phyloP scores from a whole-genome alignment of 169 alveolate genomes.

The Cryptosporidium parvum region DNA sequence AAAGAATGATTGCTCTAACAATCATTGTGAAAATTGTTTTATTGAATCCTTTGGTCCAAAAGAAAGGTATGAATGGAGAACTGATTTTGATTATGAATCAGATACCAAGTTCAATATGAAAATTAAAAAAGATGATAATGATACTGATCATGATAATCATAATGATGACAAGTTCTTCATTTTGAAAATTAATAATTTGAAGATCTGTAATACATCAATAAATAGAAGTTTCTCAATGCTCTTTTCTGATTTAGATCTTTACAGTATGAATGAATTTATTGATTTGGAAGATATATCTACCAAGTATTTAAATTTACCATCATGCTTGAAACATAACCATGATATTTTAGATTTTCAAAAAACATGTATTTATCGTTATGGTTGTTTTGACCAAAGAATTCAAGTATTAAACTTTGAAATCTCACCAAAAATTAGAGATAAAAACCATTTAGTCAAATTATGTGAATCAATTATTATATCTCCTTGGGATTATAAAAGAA shows the following conservation, averaged over 20 bases:
- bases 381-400: constrained; percentile 45
- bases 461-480: constrained; percentile 6
- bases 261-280: constrained; percentile 1
- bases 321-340: not conserved
- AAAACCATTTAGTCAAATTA: not conserved
- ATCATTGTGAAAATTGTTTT: constrained; percentile 29
- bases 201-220: constrained; percentile 48
- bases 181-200: not conserved
- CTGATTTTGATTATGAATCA: not conserved
- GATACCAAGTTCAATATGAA: not conserved
- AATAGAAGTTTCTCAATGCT: constrained; percentile 33
- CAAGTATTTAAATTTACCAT: not conserved
- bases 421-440: not conserved
- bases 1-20: not conserved
- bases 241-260: constrained; percentile 1
- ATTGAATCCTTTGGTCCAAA: constrained; percentile 54
- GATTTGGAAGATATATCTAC: constrained; percentile 54
- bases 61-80: constrained; percentile 26
- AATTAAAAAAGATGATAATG: not conserved
- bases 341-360: not conserved
- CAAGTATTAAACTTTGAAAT: not conserved
- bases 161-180: not conserved
- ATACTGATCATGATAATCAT: not conserved
- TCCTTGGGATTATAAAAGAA: constrained; percentile 51
- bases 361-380: constrained; percentile 17